phyloP scores from a whole-genome alignment of 306 rosid species.

The Acacia melanoxylon region DNA sequence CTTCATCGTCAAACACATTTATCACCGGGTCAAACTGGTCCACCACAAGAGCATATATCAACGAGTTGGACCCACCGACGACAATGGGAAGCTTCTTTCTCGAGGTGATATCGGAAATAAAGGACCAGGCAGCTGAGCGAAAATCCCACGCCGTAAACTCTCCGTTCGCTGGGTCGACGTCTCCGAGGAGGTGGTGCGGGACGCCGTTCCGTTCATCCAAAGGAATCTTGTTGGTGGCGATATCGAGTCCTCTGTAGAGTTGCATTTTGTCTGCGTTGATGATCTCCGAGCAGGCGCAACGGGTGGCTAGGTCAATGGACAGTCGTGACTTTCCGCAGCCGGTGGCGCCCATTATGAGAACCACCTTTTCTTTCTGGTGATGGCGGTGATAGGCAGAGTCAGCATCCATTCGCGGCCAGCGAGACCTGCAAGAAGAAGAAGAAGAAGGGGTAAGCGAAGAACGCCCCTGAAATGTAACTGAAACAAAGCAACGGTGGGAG shows the following conservation, averaged over 20 bases:
- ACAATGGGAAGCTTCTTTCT: conserved; percentile 61
- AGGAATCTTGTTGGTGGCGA: conserved; percentile 87
- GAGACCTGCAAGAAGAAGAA: background rate
- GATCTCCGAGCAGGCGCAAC: conserved; percentile 59
- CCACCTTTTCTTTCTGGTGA: conserved; percentile 59
- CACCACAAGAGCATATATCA: conserved; percentile 62
- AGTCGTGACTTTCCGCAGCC: conserved; percentile 86
- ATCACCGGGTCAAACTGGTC: conserved; percentile 46
- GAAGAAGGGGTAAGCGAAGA: conserved; percentile 5
- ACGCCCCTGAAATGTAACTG: background rate
- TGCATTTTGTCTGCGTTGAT: conserved; percentile 93
- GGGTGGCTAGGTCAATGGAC: conserved; percentile 78
- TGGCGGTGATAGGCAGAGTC: conserved; percentile 14
- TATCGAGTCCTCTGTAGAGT: conserved; percentile 75
- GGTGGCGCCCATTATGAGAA: conserved; percentile 83
- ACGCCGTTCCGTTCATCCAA: conserved; percentile 52
- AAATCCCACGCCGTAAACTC: conserved; percentile 62
- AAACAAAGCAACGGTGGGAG: no score
- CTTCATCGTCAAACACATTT: conserved; percentile 43
- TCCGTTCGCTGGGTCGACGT: conserved; percentile 42
- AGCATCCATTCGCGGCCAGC: conserved; percentile 56
- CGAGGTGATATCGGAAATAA: conserved; percentile 37
- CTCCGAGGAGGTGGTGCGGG: conserved; percentile 82
- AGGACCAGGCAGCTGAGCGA: conserved; percentile 43
- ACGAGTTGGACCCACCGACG: conserved; percentile 90